Conservation (phyloP, 2,329 filamentous ascomycete species). For the Bipolaris zeicola region DNA sequence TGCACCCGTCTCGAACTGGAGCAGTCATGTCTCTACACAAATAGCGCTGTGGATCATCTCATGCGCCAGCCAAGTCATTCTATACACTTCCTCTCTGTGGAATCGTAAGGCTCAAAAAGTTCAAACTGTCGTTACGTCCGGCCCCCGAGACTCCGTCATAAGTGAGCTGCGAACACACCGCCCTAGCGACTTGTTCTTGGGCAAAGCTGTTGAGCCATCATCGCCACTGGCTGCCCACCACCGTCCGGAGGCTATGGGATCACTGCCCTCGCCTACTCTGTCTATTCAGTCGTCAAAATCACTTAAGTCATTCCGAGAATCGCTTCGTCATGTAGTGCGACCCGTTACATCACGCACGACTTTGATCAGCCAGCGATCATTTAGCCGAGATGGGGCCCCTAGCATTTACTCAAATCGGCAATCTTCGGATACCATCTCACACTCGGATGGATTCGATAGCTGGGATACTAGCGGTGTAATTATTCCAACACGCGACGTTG, state of each 20-base stretch:
- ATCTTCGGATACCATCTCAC: slow-evolving; percentile 46
- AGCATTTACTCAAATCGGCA: slow-evolving; percentile 44
- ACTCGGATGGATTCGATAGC: slow-evolving; percentile 69
- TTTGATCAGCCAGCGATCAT: slow-evolving; percentile 41
- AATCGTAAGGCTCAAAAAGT: slow-evolving; percentile 23
- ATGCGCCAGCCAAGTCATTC: slow-evolving; percentile 34
- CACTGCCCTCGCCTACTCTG: slow-evolving; percentile 45
- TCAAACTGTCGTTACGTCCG: slow-evolving; percentile 29
- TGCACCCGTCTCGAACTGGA: slow-evolving; percentile 29
- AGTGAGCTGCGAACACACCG: slow-evolving; percentile 39
- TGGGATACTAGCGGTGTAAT: slow-evolving; percentile 77
- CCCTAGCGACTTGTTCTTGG: slow-evolving; percentile 32
- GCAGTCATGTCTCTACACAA: slow-evolving; percentile 40
- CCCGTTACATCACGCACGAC: slow-evolving; percentile 47
- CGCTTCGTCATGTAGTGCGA: slow-evolving; percentile 46
- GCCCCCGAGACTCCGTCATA: slow-evolving; percentile 44
- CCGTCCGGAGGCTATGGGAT: slow-evolving; percentile 13
- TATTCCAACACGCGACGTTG: slow-evolving; percentile 62
- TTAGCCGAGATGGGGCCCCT: slow-evolving; percentile 32
- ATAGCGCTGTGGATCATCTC: slow-evolving; percentile 44
- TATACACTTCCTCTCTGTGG: slow-evolving; percentile 41
- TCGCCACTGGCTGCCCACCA: slow-evolving; percentile 30
- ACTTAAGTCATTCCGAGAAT: slow-evolving; percentile 44
- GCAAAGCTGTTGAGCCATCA: slow-evolving; percentile 30
- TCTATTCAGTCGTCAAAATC: slow-evolving; percentile 45